Percentiles rank a stretch among this genome's conserved stretches.
Evolutionary conservation across 2,329 filamentous ascomycete genomes (phyloP).

Genomic region (Dothiorella sarmentorum): DNA sequence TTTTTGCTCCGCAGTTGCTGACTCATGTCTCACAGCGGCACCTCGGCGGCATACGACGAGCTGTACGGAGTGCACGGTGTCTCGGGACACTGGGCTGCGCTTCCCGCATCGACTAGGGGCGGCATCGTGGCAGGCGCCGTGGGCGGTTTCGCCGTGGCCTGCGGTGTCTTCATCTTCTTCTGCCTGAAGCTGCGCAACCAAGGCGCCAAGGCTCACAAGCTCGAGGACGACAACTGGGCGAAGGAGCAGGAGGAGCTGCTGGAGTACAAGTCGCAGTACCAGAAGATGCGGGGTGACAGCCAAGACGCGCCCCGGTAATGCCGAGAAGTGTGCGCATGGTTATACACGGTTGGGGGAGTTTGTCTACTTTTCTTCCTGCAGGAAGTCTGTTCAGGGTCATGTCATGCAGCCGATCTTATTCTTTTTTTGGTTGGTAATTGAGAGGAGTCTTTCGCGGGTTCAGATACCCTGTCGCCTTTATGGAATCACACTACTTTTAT

Average conservation of each 20-base stretch:
- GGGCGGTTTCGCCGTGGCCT: slow-evolving; percentile 28
- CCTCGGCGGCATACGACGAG: slow-evolving; percentile 35
- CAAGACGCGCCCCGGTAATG: slow-evolving; percentile 3
- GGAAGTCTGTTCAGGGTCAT: slow-evolving; percentile 13
- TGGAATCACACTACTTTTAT: slow-evolving; percentile 1
- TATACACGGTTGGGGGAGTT: slow-evolving; percentile 12
- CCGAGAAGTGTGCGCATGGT: not conserved
- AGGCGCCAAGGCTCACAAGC: slow-evolving; percentile 33
- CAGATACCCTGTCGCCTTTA: slow-evolving; percentile 11
- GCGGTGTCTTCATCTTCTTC: slow-evolving; percentile 33
- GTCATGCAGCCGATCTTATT: not conserved
- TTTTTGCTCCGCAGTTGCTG: too few relatives aligned
- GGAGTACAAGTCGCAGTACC: slow-evolving; percentile 19
- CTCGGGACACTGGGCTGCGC: slow-evolving; percentile 32
- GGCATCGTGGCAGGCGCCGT: slow-evolving; percentile 28
- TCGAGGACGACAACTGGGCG: slow-evolving; percentile 31
- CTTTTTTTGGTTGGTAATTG: not conserved
- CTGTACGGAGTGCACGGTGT: slow-evolving; percentile 36
- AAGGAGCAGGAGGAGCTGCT: slow-evolving; percentile 29
- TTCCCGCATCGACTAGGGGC: slow-evolving; percentile 33
- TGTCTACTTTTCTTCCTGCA: slow-evolving; percentile 8
- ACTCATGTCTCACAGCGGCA: slow-evolving; percentile 26
- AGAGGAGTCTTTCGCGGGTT: slow-evolving; percentile 16
- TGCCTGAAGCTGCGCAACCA: slow-evolving; percentile 39
- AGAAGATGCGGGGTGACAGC: slow-evolving; percentile 10